Evolutionary conservation across 441 rosid genomes (phyloP).

Genomic region (Populus hybrid): DNA sequence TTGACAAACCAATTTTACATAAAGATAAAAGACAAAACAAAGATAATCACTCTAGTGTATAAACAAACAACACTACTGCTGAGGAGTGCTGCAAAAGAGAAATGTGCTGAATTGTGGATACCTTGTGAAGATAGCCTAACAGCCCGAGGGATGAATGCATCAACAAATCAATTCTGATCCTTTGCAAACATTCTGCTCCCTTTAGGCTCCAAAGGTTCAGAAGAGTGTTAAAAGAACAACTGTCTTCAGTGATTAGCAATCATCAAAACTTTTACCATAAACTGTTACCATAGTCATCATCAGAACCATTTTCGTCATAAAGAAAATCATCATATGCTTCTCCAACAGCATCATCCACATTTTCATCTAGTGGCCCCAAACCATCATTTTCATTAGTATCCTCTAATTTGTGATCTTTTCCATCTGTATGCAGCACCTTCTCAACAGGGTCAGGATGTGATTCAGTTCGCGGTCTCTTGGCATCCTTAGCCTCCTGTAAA

Average conservation of each 20-base stretch:
- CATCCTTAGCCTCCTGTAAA: constrained; percentile 13
- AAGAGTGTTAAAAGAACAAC: not conserved
- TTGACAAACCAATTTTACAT: not conserved
- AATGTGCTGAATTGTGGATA: not conserved
- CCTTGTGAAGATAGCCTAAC: not conserved
- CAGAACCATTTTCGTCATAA: not conserved
- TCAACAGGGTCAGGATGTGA: constrained; percentile 23
- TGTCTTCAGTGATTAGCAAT: not conserved
- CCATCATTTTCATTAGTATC: constrained; percentile 5
- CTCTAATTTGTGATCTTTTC: constrained; percentile 14
- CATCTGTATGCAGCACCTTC: constrained; percentile 8
- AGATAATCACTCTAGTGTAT: not conserved
- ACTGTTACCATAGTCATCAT: not conserved
- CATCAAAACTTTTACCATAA: not conserved
- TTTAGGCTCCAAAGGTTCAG: not conserved
- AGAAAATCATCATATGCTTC: constrained; percentile 22
- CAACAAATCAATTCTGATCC: not conserved
- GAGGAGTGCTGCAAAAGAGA: not conserved
- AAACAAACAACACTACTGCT: not conserved
- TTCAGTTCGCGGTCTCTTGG: constrained; percentile 36
- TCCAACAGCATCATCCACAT: constrained; percentile 12
- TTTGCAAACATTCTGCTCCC: not conserved
- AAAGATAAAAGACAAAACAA: not conserved
- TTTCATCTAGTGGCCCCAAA: constrained; percentile 16
- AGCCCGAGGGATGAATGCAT: not conserved